Evolutionary conservation across 352 stramenopile species (phyloP), one percentile per base, ranked within the genome.

Genomic region (Phytopythium ostracodes): DNA sequence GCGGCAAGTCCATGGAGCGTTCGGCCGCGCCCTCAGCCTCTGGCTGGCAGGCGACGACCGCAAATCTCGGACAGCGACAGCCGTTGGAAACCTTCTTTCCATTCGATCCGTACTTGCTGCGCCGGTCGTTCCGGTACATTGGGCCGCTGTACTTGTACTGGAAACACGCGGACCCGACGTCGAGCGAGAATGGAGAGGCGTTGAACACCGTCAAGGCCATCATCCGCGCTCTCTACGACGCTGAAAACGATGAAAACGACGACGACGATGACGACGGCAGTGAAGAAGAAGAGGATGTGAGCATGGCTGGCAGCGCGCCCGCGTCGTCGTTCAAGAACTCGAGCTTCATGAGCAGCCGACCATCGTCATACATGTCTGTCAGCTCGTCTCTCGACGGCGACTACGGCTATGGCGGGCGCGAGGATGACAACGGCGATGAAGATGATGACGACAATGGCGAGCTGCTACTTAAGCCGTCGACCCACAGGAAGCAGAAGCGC

Each of bases 81-180:
- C 78, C 79, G 22, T 68, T 91, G 9, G 81, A 92, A 60, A 92
- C 84, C 8, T 99, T 98, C 65, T 99, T 99, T 62, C 97, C 97
- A 27, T 99, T 99, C 64, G 97, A 99, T 75, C 97, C 97, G 10
- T 98, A 98, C 65, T 74, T 99, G 40, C 70, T 99, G 31, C 81
- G 94, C 22, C 84, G 87, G 35, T 98, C 94, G 24, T 97, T 98
- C 69, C 77, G 73, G 27, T 98, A 91, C 67, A 93, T 99, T 53
- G 89, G 95, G 6, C 87, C 88, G 38, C 83, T 96, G 59, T 99
- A 98, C 68, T 72, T 96, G 56, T 96, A 98, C 72, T 99, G 96
- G 96, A 93, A 97, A 68, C 84, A 94, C 54, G 86, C 81, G 25
- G 86, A 94, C 50, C 86, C 86, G 46, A 91, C 76, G 5, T 88